Evolutionary conservation across 352 stramenopile species (phyloP).

Genomic region (Pythium oligandrum): DNA sequence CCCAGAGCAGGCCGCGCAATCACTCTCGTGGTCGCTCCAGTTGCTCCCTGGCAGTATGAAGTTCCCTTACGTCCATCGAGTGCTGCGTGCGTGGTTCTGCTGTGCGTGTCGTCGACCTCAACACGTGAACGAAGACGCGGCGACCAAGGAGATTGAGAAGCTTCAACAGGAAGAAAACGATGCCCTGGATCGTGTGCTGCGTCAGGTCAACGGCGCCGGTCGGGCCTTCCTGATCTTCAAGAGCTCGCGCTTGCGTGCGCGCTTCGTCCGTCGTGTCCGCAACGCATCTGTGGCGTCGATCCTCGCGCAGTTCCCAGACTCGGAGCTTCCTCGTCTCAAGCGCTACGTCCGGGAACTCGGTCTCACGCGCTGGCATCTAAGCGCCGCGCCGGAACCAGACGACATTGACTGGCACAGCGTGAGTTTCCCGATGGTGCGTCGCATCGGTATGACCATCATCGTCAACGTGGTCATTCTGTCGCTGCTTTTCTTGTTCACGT

Average conservation of each 20-base stretch:
- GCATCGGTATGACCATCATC: slow-evolving; percentile 58
- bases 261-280: slow-evolving; percentile 69
- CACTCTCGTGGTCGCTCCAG: slow-evolving; percentile 55
- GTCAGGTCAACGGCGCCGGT: slow-evolving; percentile 64
- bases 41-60: slow-evolving; percentile 67
- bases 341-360: slow-evolving; percentile 74
- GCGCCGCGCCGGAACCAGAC: slow-evolving; percentile 68
- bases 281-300: slow-evolving; percentile 78
- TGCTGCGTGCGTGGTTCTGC: slow-evolving; percentile 42
- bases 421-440: slow-evolving; percentile 77
- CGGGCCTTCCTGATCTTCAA: slow-evolving; percentile 84
- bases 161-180: slow-evolving; percentile 51
- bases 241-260: slow-evolving; percentile 55
- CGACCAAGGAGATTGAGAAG: slow-evolving; percentile 43
- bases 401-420: slow-evolving; percentile 86
- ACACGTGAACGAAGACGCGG: slow-evolving; percentile 18
- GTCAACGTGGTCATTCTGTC: slow-evolving; percentile 76
- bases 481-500: slow-evolving; percentile 80
- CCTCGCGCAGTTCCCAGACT: slow-evolving; percentile 62
- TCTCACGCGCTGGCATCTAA: slow-evolving; percentile 74
- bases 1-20: slow-evolving; percentile 8
- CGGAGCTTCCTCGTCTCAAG: slow-evolving; percentile 50
- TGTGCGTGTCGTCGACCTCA: slow-evolving; percentile 29
- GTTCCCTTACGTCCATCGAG: slow-evolving; percentile 50
- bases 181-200: slow-evolving; percentile 51